Evolutionary conservation across 768 basidiomycete genomes (phyloP).

Genomic region (Russula griseocarnosa): DNA sequence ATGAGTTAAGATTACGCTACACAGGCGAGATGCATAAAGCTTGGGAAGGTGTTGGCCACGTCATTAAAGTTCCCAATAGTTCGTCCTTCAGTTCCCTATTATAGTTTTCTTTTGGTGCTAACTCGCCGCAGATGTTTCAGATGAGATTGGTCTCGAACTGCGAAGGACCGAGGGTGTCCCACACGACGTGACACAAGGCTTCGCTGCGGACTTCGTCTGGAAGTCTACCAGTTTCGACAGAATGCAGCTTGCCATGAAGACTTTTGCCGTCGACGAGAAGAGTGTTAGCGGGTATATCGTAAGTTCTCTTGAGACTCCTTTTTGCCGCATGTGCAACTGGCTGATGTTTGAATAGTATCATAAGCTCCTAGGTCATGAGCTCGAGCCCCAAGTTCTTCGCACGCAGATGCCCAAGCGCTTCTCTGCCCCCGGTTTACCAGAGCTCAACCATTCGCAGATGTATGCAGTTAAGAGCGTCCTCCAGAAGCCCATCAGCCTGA

Average conservation of each 20-base stretch:
- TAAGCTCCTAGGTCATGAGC: slow-evolving; percentile 95
- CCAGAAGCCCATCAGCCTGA: slow-evolving; percentile 95
- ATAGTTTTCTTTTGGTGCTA: slow-evolving; percentile 14
- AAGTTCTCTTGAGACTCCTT: slow-evolving; percentile 34
- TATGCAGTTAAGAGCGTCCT: slow-evolving; percentile 98
- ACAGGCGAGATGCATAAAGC: slow-evolving; percentile 83
- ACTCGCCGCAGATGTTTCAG: slow-evolving; percentile 76
- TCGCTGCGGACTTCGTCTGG: slow-evolving; percentile 99
- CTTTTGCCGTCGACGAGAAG: slow-evolving; percentile 98
- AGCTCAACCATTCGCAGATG: slow-evolving; percentile 99
- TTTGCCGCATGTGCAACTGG: background rate
- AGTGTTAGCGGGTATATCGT: slow-evolving; percentile 98
- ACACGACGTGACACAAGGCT: slow-evolving; percentile 89
- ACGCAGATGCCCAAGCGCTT: slow-evolving; percentile 97
- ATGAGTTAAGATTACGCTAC: slow-evolving; percentile 89
- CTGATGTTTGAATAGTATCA: slow-evolving; percentile 64
- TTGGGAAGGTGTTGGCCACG: slow-evolving; percentile 98
- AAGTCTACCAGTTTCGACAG: slow-evolving; percentile 99
- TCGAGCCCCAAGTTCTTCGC: slow-evolving; percentile 86
- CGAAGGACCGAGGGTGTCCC: slow-evolving; percentile 90
- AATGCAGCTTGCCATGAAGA: slow-evolving; percentile 99
- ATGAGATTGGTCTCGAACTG: slow-evolving; percentile 94
- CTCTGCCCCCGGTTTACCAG: slow-evolving; percentile 94
- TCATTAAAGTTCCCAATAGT: slow-evolving; percentile 99
- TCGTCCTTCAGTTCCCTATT: slow-evolving; percentile 33